Evolutionary conservation across 805 yeast genomes (phyloP), one percentile per base, ranked within the genome.

Genomic region (Sungouiozyma ichnusensis): DNA sequence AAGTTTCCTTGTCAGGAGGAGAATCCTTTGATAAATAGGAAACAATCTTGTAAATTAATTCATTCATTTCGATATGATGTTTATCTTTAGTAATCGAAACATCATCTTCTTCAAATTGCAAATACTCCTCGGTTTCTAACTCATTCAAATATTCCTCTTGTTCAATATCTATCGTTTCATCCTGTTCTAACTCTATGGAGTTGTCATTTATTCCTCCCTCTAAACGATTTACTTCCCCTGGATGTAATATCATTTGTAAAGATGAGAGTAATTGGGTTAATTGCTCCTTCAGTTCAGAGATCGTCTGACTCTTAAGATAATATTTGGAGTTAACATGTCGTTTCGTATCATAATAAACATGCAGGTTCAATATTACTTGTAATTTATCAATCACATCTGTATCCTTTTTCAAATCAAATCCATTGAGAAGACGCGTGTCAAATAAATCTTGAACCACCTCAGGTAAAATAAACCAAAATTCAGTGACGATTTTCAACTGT

Each of bases 111-210:
- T 46, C 48, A 20, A 46, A 44, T 8, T 39, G 39, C 11, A 24
- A 6, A 20, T 43, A 53, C 15, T 44, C 49, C 34, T 47, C 50
- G 20, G 40, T 39, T 18, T 49, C 39, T 16, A 54, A 38, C 37
- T 54, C 50, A 16, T 51, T 46, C 29, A 55, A 37, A 38, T 57
- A 57, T 11, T 48, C 56, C 20, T 49, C 49, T 34, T 55, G 58
- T 5, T 43, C 48, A n/a, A 43, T 39, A 38, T 53, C 55, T 20
- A 9, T 41, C 47, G 16, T 36, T 29, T 16, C 33, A 27, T 20
- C 20, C 33, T n/a, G 36, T 24, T 27, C 20, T 38, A n/a, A 37
- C 20, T 11, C 34, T 8, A 4, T 35, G 24, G 9, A 29, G 19
- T 3, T 35, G 2, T 20, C 37, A 33, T n/a, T n/a, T n/a, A n/a